Percentiles rank a stretch among this genome's conserved stretches.
Conservation (phyloP, 305 asterid species). For the Plantago lanceolata region DNA sequence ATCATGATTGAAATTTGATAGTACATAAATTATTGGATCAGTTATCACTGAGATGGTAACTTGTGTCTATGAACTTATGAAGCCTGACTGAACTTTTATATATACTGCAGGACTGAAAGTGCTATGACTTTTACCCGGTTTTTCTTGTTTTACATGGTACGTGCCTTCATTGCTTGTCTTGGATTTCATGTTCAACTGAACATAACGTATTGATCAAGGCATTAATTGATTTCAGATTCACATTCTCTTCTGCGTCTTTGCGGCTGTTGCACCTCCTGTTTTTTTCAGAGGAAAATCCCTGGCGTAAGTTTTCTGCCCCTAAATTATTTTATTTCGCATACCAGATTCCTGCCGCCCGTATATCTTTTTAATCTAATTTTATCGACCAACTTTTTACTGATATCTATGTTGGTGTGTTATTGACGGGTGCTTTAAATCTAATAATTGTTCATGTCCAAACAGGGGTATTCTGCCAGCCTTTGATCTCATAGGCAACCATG, state of each 20-base stretch:
- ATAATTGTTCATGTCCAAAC: constrained; percentile 33
- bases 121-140: constrained; percentile 77
- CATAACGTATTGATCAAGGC: constrained; percentile 6
- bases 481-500: constrained; percentile 63
- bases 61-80: background rate
- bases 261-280: constrained; percentile 84
- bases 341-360: background rate
- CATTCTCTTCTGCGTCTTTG: constrained; percentile 75
- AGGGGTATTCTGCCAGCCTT: constrained; percentile 93
- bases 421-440: constrained; percentile 21
- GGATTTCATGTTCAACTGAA: constrained; percentile 2
- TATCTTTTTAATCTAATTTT: too few relatives aligned
- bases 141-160: constrained; percentile 64
- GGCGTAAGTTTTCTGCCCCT: constrained; percentile 47
- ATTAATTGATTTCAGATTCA: constrained; percentile 57
- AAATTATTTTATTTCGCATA: background rate
- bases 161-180: background rate
- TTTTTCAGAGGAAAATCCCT: constrained; percentile 79
- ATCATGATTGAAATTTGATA: background rate
- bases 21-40: background rate
- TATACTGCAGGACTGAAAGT: constrained; percentile 67
- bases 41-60: constrained; percentile 1
- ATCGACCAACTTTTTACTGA: too few relatives aligned
- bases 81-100: constrained; percentile 5
- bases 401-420: constrained; percentile 3